Evolutionary conservation across 2,329 filamentous ascomycete genomes (phyloP), one percentile per base, ranked within the genome.

Genomic region (Fonsecaea pugnacius): DNA sequence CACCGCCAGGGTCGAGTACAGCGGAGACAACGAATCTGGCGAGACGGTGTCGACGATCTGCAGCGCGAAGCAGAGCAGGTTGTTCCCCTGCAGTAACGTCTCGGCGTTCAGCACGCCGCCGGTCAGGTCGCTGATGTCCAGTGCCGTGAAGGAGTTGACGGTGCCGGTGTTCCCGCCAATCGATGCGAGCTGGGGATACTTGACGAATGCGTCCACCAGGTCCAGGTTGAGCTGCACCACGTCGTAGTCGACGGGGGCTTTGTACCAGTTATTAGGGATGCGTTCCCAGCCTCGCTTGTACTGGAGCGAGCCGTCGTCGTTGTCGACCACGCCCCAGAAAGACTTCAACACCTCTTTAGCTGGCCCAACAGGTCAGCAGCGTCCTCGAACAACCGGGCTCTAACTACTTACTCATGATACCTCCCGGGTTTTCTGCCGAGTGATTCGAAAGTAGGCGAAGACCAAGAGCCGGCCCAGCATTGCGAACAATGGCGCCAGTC

Each of bases 241-340:
- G n/a, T 78, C 78, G 62, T 83, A 85, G 55, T 83, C 81, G 0
- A 77, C 70, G 0, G 75, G 72, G 4, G 70, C 75, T 46, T 78
- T 77, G 72, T 81, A 85, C 80, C 82, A 85, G 72, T 85, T 84
- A 27, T 79, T 75, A 0, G 83, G 83, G 48, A 85, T 83, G 3
- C 78, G 76, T 68, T 85, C 82, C 69, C 79, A 78, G n/a, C 83
- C 83, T 27, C 76, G 70, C 8, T 77, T 78, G 67, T 83, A 80
- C 3, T 75, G 76, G 43, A 81, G 70, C 46, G 77, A 75, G 8
- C 75, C 77, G 6, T 79, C 74, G 4, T 76, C 73, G 24, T 78
- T 77, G 10, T 78, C 75, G 14, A 85, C 78, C 56, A 64, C 62
- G 10, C 73, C 81, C 65, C 78, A 84, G 72, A 85, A 84, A 66